phyloP scores from a whole-genome alignment of 2,329 filamentous ascomycete genomes.

The Pyrenophora seminiperda region DNA sequence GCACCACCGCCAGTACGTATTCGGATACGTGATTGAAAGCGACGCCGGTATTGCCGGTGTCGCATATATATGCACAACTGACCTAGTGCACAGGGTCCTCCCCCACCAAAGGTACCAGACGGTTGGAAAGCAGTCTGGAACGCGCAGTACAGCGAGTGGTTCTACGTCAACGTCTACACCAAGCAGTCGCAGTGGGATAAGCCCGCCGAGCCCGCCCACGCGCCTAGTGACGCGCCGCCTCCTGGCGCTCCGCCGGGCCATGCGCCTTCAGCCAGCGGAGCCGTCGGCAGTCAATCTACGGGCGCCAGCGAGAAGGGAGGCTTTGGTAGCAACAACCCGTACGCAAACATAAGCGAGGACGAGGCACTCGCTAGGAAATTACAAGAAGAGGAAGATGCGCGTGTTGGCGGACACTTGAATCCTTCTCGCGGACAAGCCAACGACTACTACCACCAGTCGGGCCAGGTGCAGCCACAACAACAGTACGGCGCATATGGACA shows the following conservation, averaged over 20 bases:
- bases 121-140: constrained; percentile 89
- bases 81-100: constrained; percentile 51
- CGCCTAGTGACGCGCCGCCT: constrained; percentile 54
- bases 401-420: constrained; percentile 47
- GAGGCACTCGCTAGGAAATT: constrained; percentile 75
- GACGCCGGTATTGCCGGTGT: constrained; percentile 4
- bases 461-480: constrained; percentile 13
- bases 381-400: constrained; percentile 81
- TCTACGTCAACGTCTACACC: constrained; percentile 88
- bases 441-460: constrained; percentile 52
- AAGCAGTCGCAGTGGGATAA: constrained; percentile 91
- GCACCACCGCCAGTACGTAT: constrained; percentile 43
- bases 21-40: not conserved
- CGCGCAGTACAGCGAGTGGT: constrained; percentile 87
- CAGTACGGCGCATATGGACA: constrained; percentile 34
- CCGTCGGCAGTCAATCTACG: constrained; percentile 38
- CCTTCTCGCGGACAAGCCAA: constrained; percentile 53
- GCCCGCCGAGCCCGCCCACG: constrained; percentile 71
- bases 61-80: constrained; percentile 8
- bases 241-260: constrained; percentile 72
- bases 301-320: constrained; percentile 53
- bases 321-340: constrained; percentile 71
- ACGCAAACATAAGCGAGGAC: constrained; percentile 66
- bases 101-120: constrained; percentile 68
- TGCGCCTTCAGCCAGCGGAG: constrained; percentile 51